A percentile compares a stretch with the other conserved stretches of the same genome.
phyloP scores from a whole-genome alignment of 2,329 filamentous ascomycete species.

The Fusarium sp. region DNA sequence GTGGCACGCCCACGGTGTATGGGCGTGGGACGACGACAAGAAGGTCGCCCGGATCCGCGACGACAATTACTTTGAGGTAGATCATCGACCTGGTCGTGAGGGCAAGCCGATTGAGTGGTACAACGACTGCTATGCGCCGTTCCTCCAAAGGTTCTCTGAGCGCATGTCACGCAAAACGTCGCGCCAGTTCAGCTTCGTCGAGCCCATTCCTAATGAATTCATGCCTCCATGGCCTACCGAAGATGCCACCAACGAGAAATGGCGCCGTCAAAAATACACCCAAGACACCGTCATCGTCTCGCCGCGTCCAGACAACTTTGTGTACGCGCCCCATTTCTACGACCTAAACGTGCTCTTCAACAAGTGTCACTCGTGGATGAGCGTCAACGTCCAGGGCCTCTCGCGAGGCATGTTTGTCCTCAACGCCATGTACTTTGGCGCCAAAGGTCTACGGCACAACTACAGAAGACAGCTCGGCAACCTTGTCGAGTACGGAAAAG shows the following conservation, averaged over 20 bases:
- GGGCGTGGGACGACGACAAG: conserved; percentile 49
- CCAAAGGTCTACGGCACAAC: conserved; percentile 50
- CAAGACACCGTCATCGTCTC: conserved; percentile 43
- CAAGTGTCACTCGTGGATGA: conserved; percentile 50
- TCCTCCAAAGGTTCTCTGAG: conserved; percentile 49
- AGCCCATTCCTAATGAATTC: conserved; percentile 54
- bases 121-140: conserved; percentile 54
- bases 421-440: conserved; percentile 53
- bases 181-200: conserved; percentile 50
- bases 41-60: conserved; percentile 42
- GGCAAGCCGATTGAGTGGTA: conserved; percentile 53
- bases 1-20: conserved; percentile 53
- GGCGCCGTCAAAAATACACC: conserved; percentile 38
- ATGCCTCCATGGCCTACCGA: conserved; percentile 50
- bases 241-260: conserved; percentile 18
- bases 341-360: conserved; percentile 54
- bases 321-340: conserved; percentile 56
- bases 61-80: conserved; percentile 50
- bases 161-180: conserved; percentile 46
- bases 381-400: conserved; percentile 54
- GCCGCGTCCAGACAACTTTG: conserved; percentile 47
- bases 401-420: conserved; percentile 53
- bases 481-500: conserved; percentile 47
- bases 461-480: conserved; percentile 52
- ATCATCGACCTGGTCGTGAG: conserved; percentile 50